Evolutionary conservation across 495 filamentous ascomycete genomes (phyloP), one percentile per base, ranked within the genome.

Genomic region (Xylaria grammica): DNA sequence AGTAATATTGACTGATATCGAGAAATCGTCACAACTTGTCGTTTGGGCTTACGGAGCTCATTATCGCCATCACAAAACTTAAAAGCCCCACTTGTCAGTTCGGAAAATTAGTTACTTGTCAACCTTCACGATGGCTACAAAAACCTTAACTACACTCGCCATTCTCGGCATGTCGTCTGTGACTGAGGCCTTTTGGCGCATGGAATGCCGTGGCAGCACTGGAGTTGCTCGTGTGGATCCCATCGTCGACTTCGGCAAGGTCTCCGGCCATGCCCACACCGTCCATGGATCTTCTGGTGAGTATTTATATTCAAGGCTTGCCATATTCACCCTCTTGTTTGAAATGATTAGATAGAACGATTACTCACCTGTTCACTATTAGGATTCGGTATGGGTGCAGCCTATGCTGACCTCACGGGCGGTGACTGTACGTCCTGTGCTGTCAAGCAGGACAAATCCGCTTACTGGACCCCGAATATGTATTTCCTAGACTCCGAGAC

Each of bases 101-200:
- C 36, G 34, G 2, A 60, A n/a, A 15, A 52, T 4, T 55, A 36
- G 11, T 40, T 62, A 45, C 11, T 42, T 20, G 30, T 38, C 29
- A 55, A 20, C 40, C 15, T 30, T 36, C 60, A 75, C 42, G 10
- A 81, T 81, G 77, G 72, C 66, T 36, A 26, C 68, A 24, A 67
- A 67, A 40, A 32, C 48, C 34, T 57, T 77, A 20, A 66, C 70
- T 36, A 66, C 74, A 34, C 52, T 75, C 19, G 57, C 65, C 60
- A 60, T 76, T 27, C 71, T 81, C 1, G 65, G 75, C 55, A 67
- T 73, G 34, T 75, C 81, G 6, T 48, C 67, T 65, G 72, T 69
- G n/a, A 57, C 62, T 3, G 68, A 84, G 66, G 93, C 91, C 38
- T 96, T 96, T 76, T 97, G 92, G 92, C 92, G 93, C 76, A 86